phyloP scores from a whole-genome alignment of 2,329 filamentous ascomycete genomes.

The Cytospora paraplurivora region DNA sequence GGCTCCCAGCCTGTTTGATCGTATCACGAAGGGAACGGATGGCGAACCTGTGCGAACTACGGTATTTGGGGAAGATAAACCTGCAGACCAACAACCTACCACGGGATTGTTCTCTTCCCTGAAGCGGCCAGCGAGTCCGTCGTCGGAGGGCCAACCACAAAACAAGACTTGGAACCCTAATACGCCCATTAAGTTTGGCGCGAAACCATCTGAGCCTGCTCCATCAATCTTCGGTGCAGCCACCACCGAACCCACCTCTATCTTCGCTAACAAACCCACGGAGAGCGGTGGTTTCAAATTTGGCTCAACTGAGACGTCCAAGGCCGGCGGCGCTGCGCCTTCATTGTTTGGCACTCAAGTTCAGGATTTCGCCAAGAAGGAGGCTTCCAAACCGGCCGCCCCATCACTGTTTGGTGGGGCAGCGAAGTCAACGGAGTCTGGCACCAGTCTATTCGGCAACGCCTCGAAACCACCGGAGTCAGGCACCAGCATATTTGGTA shows the following conservation, averaged over 20 bases:
- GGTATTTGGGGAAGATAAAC: constrained; percentile 16
- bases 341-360: constrained; percentile 26
- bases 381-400: constrained; percentile 25
- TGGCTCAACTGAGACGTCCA: constrained; percentile 21
- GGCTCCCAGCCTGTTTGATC: constrained; percentile 57
- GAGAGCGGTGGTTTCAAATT: constrained; percentile 6
- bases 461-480: constrained; percentile 6
- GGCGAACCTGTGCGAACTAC: constrained; percentile 51
- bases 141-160: constrained; percentile 38
- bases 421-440: constrained; percentile 19
- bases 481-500: constrained; percentile 27
- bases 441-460: constrained; percentile 27
- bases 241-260: constrained; percentile 37
- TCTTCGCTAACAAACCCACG: constrained; percentile 43
- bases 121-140: constrained; percentile 49
- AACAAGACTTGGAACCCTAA: constrained; percentile 54
- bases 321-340: constrained; percentile 14
- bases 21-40: constrained; percentile 53
- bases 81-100: constrained; percentile 5
- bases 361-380: constrained; percentile 29
- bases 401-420: constrained; percentile 25
- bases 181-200: constrained; percentile 57
- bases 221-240: constrained; percentile 37
- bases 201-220: constrained; percentile 35
- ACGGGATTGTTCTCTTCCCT: constrained; percentile 34